Conservation (phyloP, 768 basidiomycete species). For the Dacryopinax spathularia region DNA sequence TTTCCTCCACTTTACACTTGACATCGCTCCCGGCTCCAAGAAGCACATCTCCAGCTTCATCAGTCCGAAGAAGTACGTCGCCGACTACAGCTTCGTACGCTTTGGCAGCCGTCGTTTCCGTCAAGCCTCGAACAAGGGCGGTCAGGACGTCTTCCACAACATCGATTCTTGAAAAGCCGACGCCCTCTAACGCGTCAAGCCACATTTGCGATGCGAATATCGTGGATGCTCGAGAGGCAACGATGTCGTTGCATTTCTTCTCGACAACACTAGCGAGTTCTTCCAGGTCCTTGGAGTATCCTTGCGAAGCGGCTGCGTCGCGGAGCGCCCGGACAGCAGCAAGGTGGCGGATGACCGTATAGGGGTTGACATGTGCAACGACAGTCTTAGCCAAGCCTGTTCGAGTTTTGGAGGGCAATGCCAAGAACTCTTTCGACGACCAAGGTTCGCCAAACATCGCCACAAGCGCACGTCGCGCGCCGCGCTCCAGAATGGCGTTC, state of each 20-base stretch:
- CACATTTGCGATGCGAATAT: background rate
- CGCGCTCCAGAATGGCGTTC: conserved; percentile 53
- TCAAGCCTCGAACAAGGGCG: conserved; percentile 44
- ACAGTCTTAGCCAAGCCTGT: conserved; percentile 61
- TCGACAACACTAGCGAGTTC: conserved; percentile 48
- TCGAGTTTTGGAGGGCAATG: conserved; percentile 47
- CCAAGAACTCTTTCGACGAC: conserved; percentile 70
- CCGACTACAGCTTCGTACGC: conserved; percentile 43
- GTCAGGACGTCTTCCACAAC: conserved; percentile 64
- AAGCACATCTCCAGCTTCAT: background rate
- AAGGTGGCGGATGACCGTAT: conserved; percentile 54
- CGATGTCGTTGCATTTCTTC: conserved; percentile 45
- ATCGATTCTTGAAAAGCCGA: conserved; percentile 50
- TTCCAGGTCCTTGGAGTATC: conserved; percentile 33
- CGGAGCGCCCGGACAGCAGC: conserved; percentile 43
- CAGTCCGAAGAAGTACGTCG: conserved; percentile 12
- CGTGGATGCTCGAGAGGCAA: conserved; percentile 52
- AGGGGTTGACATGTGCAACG: conserved; percentile 47
- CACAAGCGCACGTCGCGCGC: conserved; percentile 60
- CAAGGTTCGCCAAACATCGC: conserved; percentile 80
- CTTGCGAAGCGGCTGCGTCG: conserved; percentile 33
- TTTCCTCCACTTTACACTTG: conserved; percentile 42
- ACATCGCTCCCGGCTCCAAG: background rate
- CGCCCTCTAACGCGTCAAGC: conserved; percentile 52
- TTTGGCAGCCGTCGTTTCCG: conserved; percentile 45